A percentile compares a stretch with the other conserved stretches of the same genome.
Evolutionary conservation across 768 basidiomycete genomes (phyloP).

Genomic region (Asterophora lycoperdoides): DNA sequence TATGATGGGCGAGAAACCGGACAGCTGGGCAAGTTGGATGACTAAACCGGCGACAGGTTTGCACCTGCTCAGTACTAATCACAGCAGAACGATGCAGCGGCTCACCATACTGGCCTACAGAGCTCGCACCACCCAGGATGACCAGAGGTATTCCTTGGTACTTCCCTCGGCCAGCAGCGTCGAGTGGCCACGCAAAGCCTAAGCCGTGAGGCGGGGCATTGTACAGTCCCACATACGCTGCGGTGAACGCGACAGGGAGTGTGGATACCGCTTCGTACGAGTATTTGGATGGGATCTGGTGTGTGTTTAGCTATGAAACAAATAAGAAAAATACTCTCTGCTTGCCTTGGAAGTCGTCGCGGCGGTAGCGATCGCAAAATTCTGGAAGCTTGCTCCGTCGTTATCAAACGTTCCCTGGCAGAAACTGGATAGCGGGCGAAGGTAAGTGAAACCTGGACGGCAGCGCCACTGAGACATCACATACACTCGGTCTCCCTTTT

Average conservation of each 20-base stretch:
- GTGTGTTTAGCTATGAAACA: background rate
- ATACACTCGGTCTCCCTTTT: slow-evolving; percentile 53
- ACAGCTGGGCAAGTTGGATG: slow-evolving; percentile 36
- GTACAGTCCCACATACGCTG: slow-evolving; percentile 36
- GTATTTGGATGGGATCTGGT: slow-evolving; percentile 34
- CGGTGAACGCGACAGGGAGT: slow-evolving; percentile 35
- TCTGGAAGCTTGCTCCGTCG: slow-evolving; percentile 39
- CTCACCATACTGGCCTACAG: slow-evolving; percentile 27
- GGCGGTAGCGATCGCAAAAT: slow-evolving; percentile 39
- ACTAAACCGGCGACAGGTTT: slow-evolving; percentile 19
- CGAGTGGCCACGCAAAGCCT: slow-evolving; percentile 24
- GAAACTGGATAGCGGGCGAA: slow-evolving; percentile 24
- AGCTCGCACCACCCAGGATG: slow-evolving; percentile 25
- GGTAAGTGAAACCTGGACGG: no score
- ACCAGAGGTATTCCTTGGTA: slow-evolving; percentile 29
- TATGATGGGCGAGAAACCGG: slow-evolving; percentile 37
- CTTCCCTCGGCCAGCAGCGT: slow-evolving; percentile 20
- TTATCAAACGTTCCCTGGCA: slow-evolving; percentile 36
- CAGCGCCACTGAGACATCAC: slow-evolving; percentile 7
- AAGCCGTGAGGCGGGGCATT: slow-evolving; percentile 19
- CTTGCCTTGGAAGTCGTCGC: slow-evolving; percentile 37
- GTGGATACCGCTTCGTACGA: slow-evolving; percentile 38
- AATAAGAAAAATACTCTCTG: background rate
- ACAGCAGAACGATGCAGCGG: background rate
- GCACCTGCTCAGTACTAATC: no score